phyloP scores from a whole-genome alignment of 441 rosid genomes.

The Flueggea neowawraea region DNA sequence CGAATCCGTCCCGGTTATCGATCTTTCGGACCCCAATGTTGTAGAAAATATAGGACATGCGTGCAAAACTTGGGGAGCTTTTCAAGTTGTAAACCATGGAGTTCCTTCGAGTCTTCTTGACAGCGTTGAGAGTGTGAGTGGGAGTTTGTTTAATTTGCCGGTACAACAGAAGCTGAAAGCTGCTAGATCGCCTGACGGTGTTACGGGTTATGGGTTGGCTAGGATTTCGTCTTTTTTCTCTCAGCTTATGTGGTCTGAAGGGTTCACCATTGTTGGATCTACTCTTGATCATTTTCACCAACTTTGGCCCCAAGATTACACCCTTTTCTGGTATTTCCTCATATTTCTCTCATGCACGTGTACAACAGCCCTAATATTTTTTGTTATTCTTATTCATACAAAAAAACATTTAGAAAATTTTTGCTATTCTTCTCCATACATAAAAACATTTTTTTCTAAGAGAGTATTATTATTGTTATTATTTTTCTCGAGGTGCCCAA shows the following conservation, averaged over 20 bases:
- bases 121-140: constrained; percentile 34
- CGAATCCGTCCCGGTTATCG: constrained; percentile 61
- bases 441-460: no score
- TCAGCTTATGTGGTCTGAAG: constrained; percentile 96
- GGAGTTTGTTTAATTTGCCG: constrained; percentile 58
- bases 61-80: constrained; percentile 78
- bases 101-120: constrained; percentile 41
- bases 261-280: constrained; percentile 80
- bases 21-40: constrained; percentile 56
- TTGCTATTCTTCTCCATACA: no score
- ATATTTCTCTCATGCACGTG: constrained; percentile 24
- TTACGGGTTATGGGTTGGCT: constrained; percentile 79
- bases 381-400: no score
- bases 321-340: constrained; percentile 51
- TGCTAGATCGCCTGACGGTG: constrained; percentile 56
- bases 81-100: constrained; percentile 78
- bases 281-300: constrained; percentile 66
- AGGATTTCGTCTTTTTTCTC: constrained; percentile 71
- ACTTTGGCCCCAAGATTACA: constrained; percentile 74
- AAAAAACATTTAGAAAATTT: no score
- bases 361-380: not conserved
- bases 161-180: constrained; percentile 65
- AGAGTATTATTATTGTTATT: no score
- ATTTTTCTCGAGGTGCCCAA: no score
- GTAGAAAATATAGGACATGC: constrained; percentile 51